These are phyloP conservation scores for Acer yangbiense DNA, from an alignment of 345 rosid genomes.

Conservation along the genomic window DNA sequence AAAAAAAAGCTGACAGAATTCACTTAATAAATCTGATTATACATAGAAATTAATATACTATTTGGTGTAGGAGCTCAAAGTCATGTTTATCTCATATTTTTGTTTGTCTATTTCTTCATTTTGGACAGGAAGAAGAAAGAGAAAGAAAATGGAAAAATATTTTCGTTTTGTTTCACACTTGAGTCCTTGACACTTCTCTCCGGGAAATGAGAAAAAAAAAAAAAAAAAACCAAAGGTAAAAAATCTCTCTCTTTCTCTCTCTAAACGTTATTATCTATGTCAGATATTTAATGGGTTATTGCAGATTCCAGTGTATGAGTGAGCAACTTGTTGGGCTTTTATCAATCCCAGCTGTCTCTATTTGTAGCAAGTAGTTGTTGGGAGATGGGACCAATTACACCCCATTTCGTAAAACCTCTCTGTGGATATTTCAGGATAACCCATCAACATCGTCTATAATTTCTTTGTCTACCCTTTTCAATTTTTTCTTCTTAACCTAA, in stretches of 20 bases:
- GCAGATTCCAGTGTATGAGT: constrained; percentile 41
- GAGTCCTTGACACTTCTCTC: too few species aligned
- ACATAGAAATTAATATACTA: too few species aligned
- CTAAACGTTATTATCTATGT: constrained; percentile 28
- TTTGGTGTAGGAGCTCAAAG: too few species aligned
- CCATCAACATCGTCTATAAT: constrained; percentile 60
- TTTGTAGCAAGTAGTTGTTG: constrained; percentile 41
- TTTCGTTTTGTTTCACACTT: too few species aligned
- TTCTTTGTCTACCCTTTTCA: constrained; percentile 44
- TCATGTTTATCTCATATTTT: too few species aligned
- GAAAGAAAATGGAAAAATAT: too few species aligned
- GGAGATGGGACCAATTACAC: constrained; percentile 52
- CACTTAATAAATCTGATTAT: too few species aligned
- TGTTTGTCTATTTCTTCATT: too few species aligned
- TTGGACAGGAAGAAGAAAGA: too few species aligned
- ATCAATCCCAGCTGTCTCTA: constrained; percentile 44
- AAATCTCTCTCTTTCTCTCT: neutral
- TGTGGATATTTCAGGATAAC: constrained; percentile 46
- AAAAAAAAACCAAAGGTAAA: neutral
- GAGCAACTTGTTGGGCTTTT: constrained; percentile 41
- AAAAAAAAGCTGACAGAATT: too few species aligned
- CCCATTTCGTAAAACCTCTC: constrained; percentile 29
- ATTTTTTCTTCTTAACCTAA: constrained; percentile 21
- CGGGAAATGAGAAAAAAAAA: neutral
- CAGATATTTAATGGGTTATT: constrained; percentile 49